Evolutionary conservation across 306 rosid species (phyloP).

Genomic region (Vachellia pachyceras): DNA sequence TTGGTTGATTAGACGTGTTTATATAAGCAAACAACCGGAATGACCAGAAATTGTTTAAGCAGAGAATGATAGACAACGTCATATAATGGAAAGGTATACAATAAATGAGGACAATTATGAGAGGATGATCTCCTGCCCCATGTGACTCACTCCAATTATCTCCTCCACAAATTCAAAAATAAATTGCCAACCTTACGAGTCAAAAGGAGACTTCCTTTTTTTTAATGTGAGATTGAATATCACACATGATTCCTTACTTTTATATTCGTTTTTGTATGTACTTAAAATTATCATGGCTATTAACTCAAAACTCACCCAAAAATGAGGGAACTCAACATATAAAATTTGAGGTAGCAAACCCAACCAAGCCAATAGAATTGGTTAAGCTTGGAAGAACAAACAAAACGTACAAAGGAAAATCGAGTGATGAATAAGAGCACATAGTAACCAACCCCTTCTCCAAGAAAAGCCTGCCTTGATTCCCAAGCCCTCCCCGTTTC

Average conservation of each 20-base stretch:
- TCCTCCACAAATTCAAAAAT: neutral
- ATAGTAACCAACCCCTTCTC: neutral
- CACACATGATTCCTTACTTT: neutral
- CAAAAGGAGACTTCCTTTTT: neutral
- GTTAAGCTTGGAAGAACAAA: neutral
- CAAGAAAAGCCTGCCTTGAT: conserved; percentile 2
- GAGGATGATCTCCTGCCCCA: neutral
- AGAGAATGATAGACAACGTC: neutral
- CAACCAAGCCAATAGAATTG: neutral
- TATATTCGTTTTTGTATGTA: neutral
- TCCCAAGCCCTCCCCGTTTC: neutral
- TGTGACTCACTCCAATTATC: neutral
- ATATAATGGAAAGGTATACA: neutral
- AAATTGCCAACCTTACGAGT: neutral
- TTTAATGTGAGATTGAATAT: neutral
- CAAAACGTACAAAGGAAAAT: neutral
- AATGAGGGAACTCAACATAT: neutral
- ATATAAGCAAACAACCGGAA: conserved; percentile 1
- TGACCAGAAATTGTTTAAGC: neutral
- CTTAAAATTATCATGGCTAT: neutral
- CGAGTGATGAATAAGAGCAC: neutral
- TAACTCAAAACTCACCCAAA: neutral
- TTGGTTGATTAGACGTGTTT: neutral
- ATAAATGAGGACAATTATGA: neutral
- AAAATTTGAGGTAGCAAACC: neutral